A percentile compares a stretch with the other conserved stretches of the same genome.
These are phyloP conservation scores for Paramecium caudatum DNA, from an alignment of 73 alveolate genomes.

Conservation along the genomic window DNA sequence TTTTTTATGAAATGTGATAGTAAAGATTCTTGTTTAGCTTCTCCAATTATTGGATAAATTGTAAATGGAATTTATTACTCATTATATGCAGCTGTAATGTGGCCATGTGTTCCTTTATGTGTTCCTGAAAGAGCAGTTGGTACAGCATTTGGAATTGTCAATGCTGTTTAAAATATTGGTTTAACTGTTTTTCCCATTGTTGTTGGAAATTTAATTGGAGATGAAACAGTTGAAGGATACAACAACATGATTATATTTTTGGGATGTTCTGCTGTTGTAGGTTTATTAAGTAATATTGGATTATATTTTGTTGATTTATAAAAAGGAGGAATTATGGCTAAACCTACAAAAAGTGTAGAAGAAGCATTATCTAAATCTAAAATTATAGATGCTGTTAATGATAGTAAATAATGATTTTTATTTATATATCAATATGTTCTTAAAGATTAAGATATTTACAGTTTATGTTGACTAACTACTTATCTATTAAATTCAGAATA, in stretches of 20 bases:
- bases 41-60: conserved; percentile 77
- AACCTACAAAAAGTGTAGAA: too few relatives aligned
- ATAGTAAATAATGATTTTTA: too few relatives aligned
- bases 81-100: conserved; percentile 88
- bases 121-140: conserved; percentile 89
- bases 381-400: too few relatives aligned
- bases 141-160: conserved; percentile 91
- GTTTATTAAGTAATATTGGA: not conserved
- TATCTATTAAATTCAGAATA: not conserved
- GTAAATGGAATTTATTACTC: conserved; percentile 86
- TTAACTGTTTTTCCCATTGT: conserved; percentile 83
- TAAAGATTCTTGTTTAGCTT: conserved; percentile 53
- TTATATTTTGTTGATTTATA: not conserved
- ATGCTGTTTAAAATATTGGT: conserved; percentile 88
- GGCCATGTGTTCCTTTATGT: conserved; percentile 90
- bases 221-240: not conserved
- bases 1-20: conserved; percentile 75
- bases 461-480: conserved; percentile 28
- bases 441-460: not conserved
- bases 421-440: not conserved
- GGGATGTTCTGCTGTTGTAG: not conserved
- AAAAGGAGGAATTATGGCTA: not conserved
- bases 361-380: too few relatives aligned
- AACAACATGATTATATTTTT: not conserved
- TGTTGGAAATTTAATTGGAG: conserved; percentile 74